Base-by-base conservation (phyloP, 2,329 filamentous ascomycete species). In the Trichoderma atroviride region DNA sequence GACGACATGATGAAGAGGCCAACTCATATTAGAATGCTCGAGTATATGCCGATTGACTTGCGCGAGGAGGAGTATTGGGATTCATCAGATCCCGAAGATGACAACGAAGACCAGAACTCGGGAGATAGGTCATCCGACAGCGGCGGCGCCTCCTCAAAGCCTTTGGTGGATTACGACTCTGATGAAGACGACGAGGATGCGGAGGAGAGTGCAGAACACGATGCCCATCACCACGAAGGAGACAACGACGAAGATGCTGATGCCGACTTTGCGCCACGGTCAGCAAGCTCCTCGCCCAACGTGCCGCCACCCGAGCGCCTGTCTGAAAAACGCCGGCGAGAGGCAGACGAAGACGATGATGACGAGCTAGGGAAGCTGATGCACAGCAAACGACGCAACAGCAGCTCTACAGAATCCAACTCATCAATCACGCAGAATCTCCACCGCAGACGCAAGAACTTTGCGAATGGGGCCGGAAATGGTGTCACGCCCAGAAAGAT, bases 51-150 rank as follows among this genome's bases (percentile, higher is more conserved):
- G 0, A 87, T 94, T 76, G 95, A 97, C 77, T 86, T 90, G 6
- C 89, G 91, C 13, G 93, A 97, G 78, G 95, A 97, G 75, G 93
- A 95, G 55, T 99, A 98, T 79, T 98, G 96, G 86, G 95, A 97
- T 75, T 89, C 88, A 0, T 93, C 92, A 0, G 94, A 97, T 74
- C 92, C 96, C 58, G 91, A 94, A 70, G 94, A 97, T 7, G 92
- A 93, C 14, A 83, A 89, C 71, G 82, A 84, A 72, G 74, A 81
- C 69, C 73, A 74, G 65, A 73, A 79, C 74, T 78, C 60, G 81
- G 71, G 73, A 75, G 58, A 65, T 22, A 72, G 74, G 75, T 62
- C 59, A 10, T 77, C 75, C 56, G 94, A 94, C 73, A 92, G 89
- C 29, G 85, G 76, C n/a, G 72, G 86, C 16, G 87, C 88, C 24